A percentile compares a stretch with the other conserved stretches of the same genome.
Conservation (phyloP, 106 monocot species). For the Dioscorea dumetorum region DNA sequence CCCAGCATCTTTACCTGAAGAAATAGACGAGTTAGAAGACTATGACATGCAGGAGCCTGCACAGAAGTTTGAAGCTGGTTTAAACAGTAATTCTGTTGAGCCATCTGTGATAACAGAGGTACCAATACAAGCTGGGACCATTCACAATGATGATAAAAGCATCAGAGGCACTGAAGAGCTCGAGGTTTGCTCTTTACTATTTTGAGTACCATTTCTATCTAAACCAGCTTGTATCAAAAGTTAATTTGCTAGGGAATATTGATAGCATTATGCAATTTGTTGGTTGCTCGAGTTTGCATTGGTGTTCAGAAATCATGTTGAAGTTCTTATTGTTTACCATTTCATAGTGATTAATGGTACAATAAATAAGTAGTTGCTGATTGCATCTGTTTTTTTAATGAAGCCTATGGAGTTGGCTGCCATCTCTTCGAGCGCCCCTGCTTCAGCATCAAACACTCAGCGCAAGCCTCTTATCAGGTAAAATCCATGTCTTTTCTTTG, state of each 20-base stretch:
- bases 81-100: slow-evolving; percentile 2
- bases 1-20: slow-evolving; percentile 14
- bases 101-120: not conserved
- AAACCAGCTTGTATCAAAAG: not conserved
- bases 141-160: slow-evolving; percentile 3
- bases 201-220: slow-evolving; percentile 2
- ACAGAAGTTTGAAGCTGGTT: slow-evolving; percentile 15
- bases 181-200: slow-evolving; percentile 52
- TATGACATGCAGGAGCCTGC: slow-evolving; percentile 20
- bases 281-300: no score
- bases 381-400: slow-evolving; percentile 3
- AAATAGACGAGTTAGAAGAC: slow-evolving; percentile 45
- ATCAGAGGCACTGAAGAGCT: slow-evolving; percentile 64
- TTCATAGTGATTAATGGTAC: not conserved
- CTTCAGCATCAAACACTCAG: slow-evolving; percentile 26
- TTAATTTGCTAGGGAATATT: no score
- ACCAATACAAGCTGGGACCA: slow-evolving; percentile 9
- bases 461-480: slow-evolving; percentile 70
- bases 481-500: not conserved
- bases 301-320: no score
- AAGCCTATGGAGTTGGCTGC: slow-evolving; percentile 53
- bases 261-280: no score
- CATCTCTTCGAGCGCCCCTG: slow-evolving; percentile 15
- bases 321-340: no score
- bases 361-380: not conserved